phyloP scores from a whole-genome alignment of 495 filamentous ascomycete genomes.

The Annulohypoxylon maeteangense region DNA sequence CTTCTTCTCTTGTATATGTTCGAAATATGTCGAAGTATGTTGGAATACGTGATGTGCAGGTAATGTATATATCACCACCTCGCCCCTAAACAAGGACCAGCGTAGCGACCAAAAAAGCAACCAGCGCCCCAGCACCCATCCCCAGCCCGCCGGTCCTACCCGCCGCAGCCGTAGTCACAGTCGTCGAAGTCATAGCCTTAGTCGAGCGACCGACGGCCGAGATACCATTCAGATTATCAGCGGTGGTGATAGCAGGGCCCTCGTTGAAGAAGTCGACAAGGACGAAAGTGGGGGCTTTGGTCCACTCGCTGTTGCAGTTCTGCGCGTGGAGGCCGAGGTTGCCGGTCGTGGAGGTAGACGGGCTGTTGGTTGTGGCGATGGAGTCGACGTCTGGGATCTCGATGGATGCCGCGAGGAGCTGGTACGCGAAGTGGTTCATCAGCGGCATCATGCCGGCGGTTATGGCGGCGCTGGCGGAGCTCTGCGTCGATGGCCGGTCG shows the following conservation, averaged over 20 bases:
- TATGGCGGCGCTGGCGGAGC: constrained; percentile 59
- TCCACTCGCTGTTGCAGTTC: constrained; percentile 65
- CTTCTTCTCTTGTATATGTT: background rate
- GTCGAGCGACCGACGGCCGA: constrained; percentile 49
- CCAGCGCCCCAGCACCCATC: constrained; percentile 42
- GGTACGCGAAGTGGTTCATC: constrained; percentile 79
- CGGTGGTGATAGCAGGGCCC: constrained; percentile 67
- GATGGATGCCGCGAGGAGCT: constrained; percentile 65
- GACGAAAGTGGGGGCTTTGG: constrained; percentile 65
- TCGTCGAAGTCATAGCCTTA: background rate
- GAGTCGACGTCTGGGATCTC: constrained; percentile 65
- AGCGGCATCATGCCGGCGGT: constrained; percentile 61
- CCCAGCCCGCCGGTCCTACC: background rate
- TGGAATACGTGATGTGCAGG: background rate
- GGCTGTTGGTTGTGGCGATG: constrained; percentile 66
- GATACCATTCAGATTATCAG: constrained; percentile 69
- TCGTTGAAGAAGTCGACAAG: constrained; percentile 76
- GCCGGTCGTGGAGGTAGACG: constrained; percentile 56
- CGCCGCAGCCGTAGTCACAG: constrained; percentile 24
- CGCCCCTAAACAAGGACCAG: constrained; percentile 46
- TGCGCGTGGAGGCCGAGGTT: constrained; percentile 68
- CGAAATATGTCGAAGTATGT: background rate
- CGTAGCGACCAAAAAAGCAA: constrained; percentile 48
- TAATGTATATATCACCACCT: too few species aligned
- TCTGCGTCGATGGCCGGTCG: constrained; percentile 64